Base-by-base conservation (phyloP, 768 basidiomycete species). In the Pisolithus marmoratus region DNA sequence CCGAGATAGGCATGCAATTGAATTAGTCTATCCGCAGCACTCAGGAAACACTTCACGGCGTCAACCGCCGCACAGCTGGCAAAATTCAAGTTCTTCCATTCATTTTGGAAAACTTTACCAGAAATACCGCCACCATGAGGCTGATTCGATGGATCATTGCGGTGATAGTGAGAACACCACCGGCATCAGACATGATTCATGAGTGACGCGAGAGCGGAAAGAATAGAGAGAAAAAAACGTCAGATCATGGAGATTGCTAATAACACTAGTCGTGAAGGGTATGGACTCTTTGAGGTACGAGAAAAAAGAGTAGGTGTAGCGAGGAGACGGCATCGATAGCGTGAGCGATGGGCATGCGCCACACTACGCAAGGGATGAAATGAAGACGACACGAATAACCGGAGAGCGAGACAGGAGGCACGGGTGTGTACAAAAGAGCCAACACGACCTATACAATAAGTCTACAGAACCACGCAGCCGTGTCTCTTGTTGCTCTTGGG, bases 381-480 rank as follows among this genome's bases (percentile, higher is more conserved):
- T 11, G 48, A 38, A 44, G 46, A 50, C 29, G 41, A 40, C 26
- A 41, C 14, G 20, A 42, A 8, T 27, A 50, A n/a, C 15, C 23
- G n/a, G 47, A 62, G 51, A 49, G 57, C 64, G 58, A 54, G 51
- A 47, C 14, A 26, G 15, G 14, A 19, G 43, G 43, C 26, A 45
- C 14, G 43, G 43, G 24, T 26, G n/a, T 11, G 43, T 17, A 26
- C 20, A 9, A 27, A 23, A 45, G 20, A 44, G 23, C 20, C 22
- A 17, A 45, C 24, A 27, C 43, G 41, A 19, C 57, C 59, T 63
- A 60, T 42, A 45, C 38, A 53, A 46, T 66, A 15, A 66, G 58
- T 63, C 73, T 70, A 78, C 62, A 78, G 67, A 62, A 78, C 70
- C 54, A 76, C 61, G 55, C 76, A 78, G 59, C 62, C 55, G 50